Evolutionary conservation across 495 filamentous ascomycete species (phyloP).

Genomic region (Sabuloglossum arenarium): DNA sequence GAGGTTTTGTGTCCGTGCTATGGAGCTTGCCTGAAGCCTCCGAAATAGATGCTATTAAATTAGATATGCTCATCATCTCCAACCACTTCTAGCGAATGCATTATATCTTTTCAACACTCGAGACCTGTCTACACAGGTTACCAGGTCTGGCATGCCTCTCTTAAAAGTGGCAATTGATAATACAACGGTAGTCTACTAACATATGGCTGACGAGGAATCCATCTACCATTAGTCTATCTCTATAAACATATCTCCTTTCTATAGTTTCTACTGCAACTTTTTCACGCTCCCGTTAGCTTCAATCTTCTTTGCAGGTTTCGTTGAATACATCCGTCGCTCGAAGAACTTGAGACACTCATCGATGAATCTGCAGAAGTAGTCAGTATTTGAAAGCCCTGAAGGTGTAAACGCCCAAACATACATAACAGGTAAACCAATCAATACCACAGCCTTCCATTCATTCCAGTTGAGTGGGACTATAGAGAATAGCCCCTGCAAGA

Average conservation of each 20-base stretch:
- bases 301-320: not conserved
- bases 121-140: not conserved
- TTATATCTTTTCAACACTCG: not conserved
- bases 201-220: not conserved
- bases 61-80: not conserved
- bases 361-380: conserved; percentile 39
- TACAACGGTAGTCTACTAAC: not conserved
- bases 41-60: not conserved
- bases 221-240: not conserved
- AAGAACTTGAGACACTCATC: conserved; percentile 73
- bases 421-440: conserved; percentile 85
- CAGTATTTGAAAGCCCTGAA: conserved; percentile 18
- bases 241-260: not conserved
- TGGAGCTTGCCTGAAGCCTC: not conserved
- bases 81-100: not conserved
- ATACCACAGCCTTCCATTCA: conserved; percentile 86
- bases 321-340: conserved; percentile 33
- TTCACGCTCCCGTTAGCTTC: not conserved
- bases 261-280: not conserved
- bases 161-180: too few relatives aligned
- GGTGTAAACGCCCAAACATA: conserved; percentile 27
- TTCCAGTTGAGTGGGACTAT: conserved; percentile 74
- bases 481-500: conserved; percentile 74
- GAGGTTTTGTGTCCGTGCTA: not conserved
- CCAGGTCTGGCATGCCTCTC: too few relatives aligned